phyloP scores from a whole-genome alignment of 805 yeast genomes.

The Candida ulmi region DNA sequence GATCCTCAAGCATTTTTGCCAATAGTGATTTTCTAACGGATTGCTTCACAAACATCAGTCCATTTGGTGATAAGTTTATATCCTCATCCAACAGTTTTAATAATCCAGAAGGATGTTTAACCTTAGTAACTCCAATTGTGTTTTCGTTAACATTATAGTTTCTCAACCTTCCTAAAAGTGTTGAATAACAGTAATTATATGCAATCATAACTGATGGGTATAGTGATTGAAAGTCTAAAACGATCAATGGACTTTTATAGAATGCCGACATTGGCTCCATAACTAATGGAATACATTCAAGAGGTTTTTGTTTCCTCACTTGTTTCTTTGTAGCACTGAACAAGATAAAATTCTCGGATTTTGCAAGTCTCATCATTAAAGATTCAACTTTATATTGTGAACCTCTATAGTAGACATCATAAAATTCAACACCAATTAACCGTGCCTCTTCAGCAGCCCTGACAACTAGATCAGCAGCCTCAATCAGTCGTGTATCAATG shows the following conservation, averaged over 20 bases:
- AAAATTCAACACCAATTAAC: conserved; percentile 82
- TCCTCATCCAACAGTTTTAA: conserved; percentile 47
- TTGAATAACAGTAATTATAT: conserved; percentile 80
- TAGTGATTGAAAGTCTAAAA: conserved; percentile 87
- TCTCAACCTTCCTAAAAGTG: conserved; percentile 57
- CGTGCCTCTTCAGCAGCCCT: conserved; percentile 80
- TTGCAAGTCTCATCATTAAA: conserved; percentile 65
- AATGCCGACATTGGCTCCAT: conserved; percentile 87
- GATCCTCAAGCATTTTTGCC: conserved; percentile 80
- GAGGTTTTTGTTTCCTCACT: conserved; percentile 77
- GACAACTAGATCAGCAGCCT: conserved; percentile 58
- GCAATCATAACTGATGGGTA: conserved; percentile 94
- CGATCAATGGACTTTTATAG: conserved; percentile 85
- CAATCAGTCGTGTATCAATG: conserved; percentile 32
- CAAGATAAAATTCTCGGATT: conserved; percentile 66
- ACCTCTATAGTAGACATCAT: conserved; percentile 83
- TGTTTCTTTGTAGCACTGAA: conserved; percentile 76
- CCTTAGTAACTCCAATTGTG: conserved; percentile 40
- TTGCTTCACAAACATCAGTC: conserved; percentile 67
- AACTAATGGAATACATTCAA: conserved; percentile 84
- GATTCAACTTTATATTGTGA: conserved; percentile 95
- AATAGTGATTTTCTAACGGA: conserved; percentile 63
- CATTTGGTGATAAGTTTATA: conserved; percentile 78
- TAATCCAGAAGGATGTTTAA: conserved; percentile 53
- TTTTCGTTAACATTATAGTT: conserved; percentile 43